Base-by-base conservation (phyloP, 192 early-diverging fungal genomes). In the Backusella sp. region DNA sequence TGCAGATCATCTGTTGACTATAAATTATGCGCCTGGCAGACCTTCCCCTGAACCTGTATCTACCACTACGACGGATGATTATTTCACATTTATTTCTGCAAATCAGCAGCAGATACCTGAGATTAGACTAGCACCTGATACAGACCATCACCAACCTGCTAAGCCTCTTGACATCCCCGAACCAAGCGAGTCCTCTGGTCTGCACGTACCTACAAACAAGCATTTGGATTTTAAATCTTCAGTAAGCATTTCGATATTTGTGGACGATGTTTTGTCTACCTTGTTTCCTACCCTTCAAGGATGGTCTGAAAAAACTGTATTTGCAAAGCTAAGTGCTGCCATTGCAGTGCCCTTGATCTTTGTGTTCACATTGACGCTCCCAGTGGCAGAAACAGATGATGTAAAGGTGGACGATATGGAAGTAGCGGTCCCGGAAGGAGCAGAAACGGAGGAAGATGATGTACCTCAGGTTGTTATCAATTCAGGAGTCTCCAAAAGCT, bases 251-350 rank as follows among this genome's bases (percentile, higher is more conserved):
- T n/a, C 26, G 21, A 17, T 76, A 4, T 56, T 72, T 1, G 72
- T 76, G 68, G 49, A 82, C 28, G 77, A 80, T 12, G 26, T 85
- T 36, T 62, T 66, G 5, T 72, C 69, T 23, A 76, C 75, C n/a
- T 78, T 91, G 28, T 90, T 92, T 35, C 91, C 91, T 1, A 87
- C 86, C 4, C 59, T 92, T 1, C 70, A 82, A 28, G 76, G 82
- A 39, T 92, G 91, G 89, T 62, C 79, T 0, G 32, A 79, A 5
- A 90, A 90, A 72, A 79, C 83, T 0, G 26, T 46, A 17, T 80
- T 83, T 53, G 74, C 86, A n/a, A 84, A 82, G 37, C 65, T 86
- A 37, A 80, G 84, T 66, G 80, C 86, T 1, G 44, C 91, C 14
- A 46, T 86, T 1, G 86, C 86, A 3, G 75, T 84, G 1, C 91